phyloP scores from a whole-genome alignment of 2,329 filamentous ascomycete genomes.

The Chaetomium globosum region DNA sequence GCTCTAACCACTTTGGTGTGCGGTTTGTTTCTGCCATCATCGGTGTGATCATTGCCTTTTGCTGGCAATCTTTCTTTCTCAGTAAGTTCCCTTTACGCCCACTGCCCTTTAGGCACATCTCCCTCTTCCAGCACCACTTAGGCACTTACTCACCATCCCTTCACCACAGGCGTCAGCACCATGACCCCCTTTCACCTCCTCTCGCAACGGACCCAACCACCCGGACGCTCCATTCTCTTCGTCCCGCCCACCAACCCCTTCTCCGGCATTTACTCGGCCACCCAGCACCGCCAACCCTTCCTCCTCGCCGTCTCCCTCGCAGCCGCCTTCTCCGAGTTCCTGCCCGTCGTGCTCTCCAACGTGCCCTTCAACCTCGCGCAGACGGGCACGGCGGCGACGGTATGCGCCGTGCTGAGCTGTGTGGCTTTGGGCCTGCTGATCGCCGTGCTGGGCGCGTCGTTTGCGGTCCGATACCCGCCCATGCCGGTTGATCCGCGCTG shows the following conservation, averaged over 20 bases:
- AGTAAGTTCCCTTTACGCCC: constrained; percentile 36
- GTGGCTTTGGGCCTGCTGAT: constrained; percentile 50
- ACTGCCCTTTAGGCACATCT: background rate
- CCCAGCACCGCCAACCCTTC: constrained; percentile 45
- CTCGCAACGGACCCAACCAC: constrained; percentile 41
- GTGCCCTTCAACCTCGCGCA: constrained; percentile 52
- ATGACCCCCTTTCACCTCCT: constrained; percentile 51
- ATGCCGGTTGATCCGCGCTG: constrained; percentile 53
- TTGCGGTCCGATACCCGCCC: constrained; percentile 49
- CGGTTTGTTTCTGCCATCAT: constrained; percentile 48
- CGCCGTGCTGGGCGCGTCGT: constrained; percentile 44
- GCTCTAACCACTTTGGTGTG: constrained; percentile 48
- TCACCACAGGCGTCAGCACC: constrained; percentile 48
- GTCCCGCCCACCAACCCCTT: constrained; percentile 51
- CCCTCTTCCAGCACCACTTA: background rate
- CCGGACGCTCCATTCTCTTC: constrained; percentile 46
- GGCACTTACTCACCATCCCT: background rate
- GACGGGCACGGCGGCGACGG: constrained; percentile 44
- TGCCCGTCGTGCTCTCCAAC: constrained; percentile 55
- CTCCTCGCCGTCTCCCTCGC: constrained; percentile 47
- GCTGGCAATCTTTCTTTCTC: constrained; percentile 48
- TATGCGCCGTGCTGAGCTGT: constrained; percentile 47
- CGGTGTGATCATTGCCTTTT: constrained; percentile 47
- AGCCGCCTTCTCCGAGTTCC: constrained; percentile 52
- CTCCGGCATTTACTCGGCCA: constrained; percentile 47